Percentiles rank a stretch among this genome's conserved stretches.
These are phyloP conservation scores for Russula emetica DNA, from an alignment of 768 basidiomycete genomes.

Conservation along the genomic window DNA sequence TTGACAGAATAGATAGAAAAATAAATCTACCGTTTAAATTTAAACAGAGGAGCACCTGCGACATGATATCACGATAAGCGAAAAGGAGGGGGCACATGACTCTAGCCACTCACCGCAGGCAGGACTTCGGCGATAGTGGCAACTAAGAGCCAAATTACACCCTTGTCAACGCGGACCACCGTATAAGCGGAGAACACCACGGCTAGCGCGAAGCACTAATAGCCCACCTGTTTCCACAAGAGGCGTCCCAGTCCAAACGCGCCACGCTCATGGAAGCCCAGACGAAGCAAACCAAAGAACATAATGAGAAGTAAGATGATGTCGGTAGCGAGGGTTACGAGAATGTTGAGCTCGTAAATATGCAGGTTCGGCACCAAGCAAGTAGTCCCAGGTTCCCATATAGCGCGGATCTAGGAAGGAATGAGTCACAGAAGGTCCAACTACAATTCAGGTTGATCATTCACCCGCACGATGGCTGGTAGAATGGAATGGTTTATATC, in stretches of 20 bases:
- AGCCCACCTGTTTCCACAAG: constrained; percentile 4
- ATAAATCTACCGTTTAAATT: too few relatives aligned
- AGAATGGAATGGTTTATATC: too few relatives aligned
- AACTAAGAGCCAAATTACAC: constrained; percentile 3
- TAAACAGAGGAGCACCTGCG: too few relatives aligned
- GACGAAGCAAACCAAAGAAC: background rate
- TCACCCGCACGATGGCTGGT: too few relatives aligned
- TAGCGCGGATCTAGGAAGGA: background rate
- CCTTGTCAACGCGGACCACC: background rate
- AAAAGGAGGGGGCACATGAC: too few relatives aligned
- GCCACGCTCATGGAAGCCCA: background rate
- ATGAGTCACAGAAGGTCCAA: background rate
- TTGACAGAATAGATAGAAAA: too few relatives aligned
- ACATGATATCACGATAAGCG: too few relatives aligned
- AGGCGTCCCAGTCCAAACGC: background rate
- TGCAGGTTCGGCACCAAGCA: background rate
- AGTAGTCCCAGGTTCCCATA: too few relatives aligned
- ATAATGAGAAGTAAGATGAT: background rate
- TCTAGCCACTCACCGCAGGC: background rate
- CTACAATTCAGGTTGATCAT: too few relatives aligned
- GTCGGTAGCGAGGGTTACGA: background rate
- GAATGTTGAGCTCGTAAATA: background rate
- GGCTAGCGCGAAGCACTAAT: background rate
- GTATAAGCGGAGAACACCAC: background rate
- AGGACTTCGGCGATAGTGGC: background rate